Base-by-base conservation (phyloP, 495 filamentous ascomycete genomes). In the Gamarada debralockiae region DNA sequence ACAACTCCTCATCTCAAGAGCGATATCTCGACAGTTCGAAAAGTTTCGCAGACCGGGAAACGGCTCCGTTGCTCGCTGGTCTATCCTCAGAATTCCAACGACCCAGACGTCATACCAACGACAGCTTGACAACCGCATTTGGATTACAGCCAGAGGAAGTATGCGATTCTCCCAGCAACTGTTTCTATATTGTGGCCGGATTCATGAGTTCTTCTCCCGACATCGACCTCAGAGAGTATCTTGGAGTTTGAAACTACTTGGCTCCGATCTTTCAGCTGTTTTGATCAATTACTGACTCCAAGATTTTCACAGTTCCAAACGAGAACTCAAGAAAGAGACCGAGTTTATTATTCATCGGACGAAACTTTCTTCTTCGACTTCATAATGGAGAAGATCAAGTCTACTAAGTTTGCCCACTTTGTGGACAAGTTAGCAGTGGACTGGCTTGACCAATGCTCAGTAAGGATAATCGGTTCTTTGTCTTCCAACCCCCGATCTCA, bases 361-460 rank as follows among this genome's bases (percentile, higher is more conserved):
- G 61, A 63, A 37, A 44, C 44, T 5, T n/a, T 22, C 15, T 52
- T 58, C 31, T 56, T 64, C 36, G 53, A 58, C 15, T 44, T 40
- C 37, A 60, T 60, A 14, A 64, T 64, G 61, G 57, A 64, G 54
- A 64, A 60, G 27, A 48, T 64, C 37, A 60, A 60, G 21, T 50
- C 41, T 7, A 50, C 54, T 10, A 57, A 27, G 27, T 13, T 58
- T 17, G 51, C 50, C n/a, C 50, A 59, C 37, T 56, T 66, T 51
- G 61, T 67, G 44, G 68, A 73, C 37, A 89, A 84, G 71, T 59
- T 90, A 31, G 84, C 85, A 22, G 88, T 92, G 49, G 71, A 83
- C 86, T 3, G 91, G 89, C 23, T 75, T 97, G 62, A 87, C 83
- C 37, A 89, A 81, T 59, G 78, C 87, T 24, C 87, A 97, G 73